Evolutionary conservation across 352 stramenopile genomes (phyloP).

Genomic region (Phytopythium kandeliae): DNA sequence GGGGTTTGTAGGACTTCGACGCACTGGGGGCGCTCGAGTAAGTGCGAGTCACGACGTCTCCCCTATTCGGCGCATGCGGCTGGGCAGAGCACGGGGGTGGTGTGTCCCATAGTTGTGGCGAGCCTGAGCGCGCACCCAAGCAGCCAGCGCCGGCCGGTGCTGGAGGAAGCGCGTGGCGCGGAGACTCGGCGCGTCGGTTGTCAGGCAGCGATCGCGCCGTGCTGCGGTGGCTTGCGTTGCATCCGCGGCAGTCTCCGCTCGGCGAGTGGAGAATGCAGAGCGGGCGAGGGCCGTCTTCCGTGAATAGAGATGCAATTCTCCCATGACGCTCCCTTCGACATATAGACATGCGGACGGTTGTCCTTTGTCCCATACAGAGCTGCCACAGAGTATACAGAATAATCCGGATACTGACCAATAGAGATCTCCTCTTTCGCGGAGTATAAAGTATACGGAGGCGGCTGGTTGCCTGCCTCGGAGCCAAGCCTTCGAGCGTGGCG

Average conservation of each 20-base stretch:
- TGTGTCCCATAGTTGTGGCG: conserved; percentile 7
- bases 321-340: not conserved
- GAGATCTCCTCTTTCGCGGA: too few species aligned
- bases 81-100: too few species aligned
- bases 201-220: not conserved
- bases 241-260: not conserved
- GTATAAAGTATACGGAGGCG: too few species aligned
- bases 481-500: not conserved
- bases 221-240: too few species aligned
- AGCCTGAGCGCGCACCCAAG: not conserved
- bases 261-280: too few species aligned
- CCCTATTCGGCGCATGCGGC: too few species aligned
- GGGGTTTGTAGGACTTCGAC: not conserved
- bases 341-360: conserved; percentile 3
- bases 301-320: not conserved
- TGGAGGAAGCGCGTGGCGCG: not conserved
- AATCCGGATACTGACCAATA: too few species aligned
- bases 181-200: not conserved
- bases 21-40: conserved; percentile 5
- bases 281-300: too few species aligned
- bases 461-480: too few species aligned
- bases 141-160: not conserved
- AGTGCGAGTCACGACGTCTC: conserved; percentile 27
- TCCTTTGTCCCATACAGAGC: not conserved
- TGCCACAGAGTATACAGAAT: too few species aligned